These are phyloP conservation scores for Verticillium klebahnii DNA, from an alignment of 2,329 filamentous ascomycete species.

Conservation along the genomic window DNA sequence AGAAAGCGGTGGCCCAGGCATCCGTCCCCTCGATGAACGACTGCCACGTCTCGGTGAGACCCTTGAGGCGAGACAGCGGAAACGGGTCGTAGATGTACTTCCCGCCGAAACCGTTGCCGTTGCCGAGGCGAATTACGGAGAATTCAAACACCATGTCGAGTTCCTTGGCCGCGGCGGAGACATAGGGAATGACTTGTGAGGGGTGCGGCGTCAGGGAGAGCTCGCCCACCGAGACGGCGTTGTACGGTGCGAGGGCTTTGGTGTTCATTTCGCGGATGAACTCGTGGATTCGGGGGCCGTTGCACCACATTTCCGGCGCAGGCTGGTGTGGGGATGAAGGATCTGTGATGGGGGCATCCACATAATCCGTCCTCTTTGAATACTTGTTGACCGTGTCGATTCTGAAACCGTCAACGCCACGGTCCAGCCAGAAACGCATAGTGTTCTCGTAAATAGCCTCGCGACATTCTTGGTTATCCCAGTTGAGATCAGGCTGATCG, in stretches of 20 bases:
- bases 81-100: constrained; percentile 48
- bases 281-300: constrained; percentile 59
- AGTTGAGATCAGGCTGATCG: constrained; percentile 73
- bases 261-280: constrained; percentile 55
- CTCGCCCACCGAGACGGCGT: constrained; percentile 59
- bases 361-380: constrained; percentile 53
- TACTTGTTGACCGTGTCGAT: constrained; percentile 68
- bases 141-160: constrained; percentile 60
- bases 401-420: constrained; percentile 60
- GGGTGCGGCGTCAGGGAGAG: constrained; percentile 51
- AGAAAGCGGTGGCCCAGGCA: constrained; percentile 56
- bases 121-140: constrained; percentile 50
- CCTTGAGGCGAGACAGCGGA: constrained; percentile 37
- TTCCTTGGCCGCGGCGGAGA: constrained; percentile 46
- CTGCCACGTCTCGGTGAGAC: constrained; percentile 41
- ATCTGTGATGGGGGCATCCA: constrained; percentile 44
- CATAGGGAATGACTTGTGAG: constrained; percentile 48
- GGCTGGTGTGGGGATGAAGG: constrained; percentile 33
- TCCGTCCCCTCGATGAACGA: constrained; percentile 42
- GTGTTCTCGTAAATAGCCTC: constrained; percentile 62
- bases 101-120: constrained; percentile 37
- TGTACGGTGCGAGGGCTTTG: constrained; percentile 47
- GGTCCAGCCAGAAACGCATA: constrained; percentile 70
- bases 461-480: constrained; percentile 63
- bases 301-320: constrained; percentile 48